Evolutionary conservation across 257 asterid species (phyloP).

Genomic region (Ophiorrhiza pumila): DNA sequence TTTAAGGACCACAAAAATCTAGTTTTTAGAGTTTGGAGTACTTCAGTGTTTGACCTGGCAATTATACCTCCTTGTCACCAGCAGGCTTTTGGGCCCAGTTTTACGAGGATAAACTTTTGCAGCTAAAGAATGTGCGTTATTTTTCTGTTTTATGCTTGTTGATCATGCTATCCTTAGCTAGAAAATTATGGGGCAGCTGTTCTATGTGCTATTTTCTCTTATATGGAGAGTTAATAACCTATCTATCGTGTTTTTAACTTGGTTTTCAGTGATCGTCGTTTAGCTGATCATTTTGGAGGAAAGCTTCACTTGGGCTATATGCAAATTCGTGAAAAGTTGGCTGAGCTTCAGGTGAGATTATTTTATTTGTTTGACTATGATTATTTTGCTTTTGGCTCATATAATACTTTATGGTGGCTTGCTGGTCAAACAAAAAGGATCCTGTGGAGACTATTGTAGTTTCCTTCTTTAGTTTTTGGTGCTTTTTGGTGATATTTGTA

Average conservation of each 20-base stretch:
- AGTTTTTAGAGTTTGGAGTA: conserved; percentile 44
- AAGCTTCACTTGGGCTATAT: conserved; percentile 98
- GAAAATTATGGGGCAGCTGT: conserved; percentile 29
- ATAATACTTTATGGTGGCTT: neutral
- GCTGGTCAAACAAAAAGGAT: neutral
- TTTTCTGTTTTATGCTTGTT: conserved; percentile 59
- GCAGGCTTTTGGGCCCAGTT: conserved; percentile 99
- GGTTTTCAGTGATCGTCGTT: conserved; percentile 92
- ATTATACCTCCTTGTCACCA: conserved; percentile 94
- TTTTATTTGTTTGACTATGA: neutral
- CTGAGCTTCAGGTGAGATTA: conserved; percentile 82
- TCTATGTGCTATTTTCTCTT: conserved; percentile 2
- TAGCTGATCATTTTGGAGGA: conserved; percentile 99
- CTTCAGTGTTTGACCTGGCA: conserved; percentile 69
- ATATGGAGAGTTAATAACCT: conserved; percentile 1
- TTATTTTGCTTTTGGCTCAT: conserved; percentile 3
- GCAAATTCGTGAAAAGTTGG: conserved; percentile 93
- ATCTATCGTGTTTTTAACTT: neutral
- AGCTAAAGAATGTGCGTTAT: conserved; percentile 98
- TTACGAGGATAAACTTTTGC: conserved; percentile 96
- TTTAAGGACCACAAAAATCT: conserved; percentile 40
- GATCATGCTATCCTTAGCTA: conserved; percentile 56
- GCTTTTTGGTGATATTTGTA: neutral
- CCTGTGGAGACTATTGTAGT: neutral
- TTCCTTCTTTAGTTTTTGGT: neutral